Evolutionary conservation across 2,329 filamentous ascomycete genomes (phyloP).

Genomic region (Epichloe bromicola): DNA sequence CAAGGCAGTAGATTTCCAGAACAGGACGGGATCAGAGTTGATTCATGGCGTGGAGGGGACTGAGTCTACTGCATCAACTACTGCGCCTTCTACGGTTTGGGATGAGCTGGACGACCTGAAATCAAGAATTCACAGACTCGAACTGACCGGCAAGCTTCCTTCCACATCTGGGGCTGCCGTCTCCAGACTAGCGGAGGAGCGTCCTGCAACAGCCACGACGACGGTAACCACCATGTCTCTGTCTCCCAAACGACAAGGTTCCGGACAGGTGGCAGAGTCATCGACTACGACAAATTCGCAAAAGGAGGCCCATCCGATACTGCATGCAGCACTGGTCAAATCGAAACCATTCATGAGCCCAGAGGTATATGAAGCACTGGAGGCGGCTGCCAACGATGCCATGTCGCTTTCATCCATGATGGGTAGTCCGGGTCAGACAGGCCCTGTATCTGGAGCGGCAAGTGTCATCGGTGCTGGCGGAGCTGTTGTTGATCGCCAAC

Average conservation of each 20-base stretch:
- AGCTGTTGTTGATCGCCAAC: slow-evolving; percentile 62
- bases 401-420: slow-evolving; percentile 67
- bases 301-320: slow-evolving; percentile 57
- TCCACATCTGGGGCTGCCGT: slow-evolving; percentile 71
- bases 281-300: slow-evolving; percentile 28
- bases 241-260: slow-evolving; percentile 59
- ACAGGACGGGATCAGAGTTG: slow-evolving; percentile 15
- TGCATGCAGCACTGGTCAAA: slow-evolving; percentile 71
- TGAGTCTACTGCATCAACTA: slow-evolving; percentile 79
- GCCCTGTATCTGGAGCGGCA: slow-evolving; percentile 53
- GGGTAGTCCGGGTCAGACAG: slow-evolving; percentile 55
- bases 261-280: slow-evolving; percentile 19
- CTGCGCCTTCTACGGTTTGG: slow-evolving; percentile 88
- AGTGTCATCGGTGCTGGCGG: slow-evolving; percentile 44
- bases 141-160: slow-evolving; percentile 78
- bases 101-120: slow-evolving; percentile 95
- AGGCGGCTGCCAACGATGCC: slow-evolving; percentile 71
- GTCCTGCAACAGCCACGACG: slow-evolving; percentile 82
- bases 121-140: slow-evolving; percentile 78
- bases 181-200: slow-evolving; percentile 60
- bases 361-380: slow-evolving; percentile 66
- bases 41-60: slow-evolving; percentile 49
- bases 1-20: slow-evolving; percentile 23
- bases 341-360: slow-evolving; percentile 55
- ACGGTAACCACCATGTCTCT: slow-evolving; percentile 82